phyloP scores from a whole-genome alignment of 2,329 filamentous ascomycete species.

The Pseudogymnoascus sp. region DNA sequence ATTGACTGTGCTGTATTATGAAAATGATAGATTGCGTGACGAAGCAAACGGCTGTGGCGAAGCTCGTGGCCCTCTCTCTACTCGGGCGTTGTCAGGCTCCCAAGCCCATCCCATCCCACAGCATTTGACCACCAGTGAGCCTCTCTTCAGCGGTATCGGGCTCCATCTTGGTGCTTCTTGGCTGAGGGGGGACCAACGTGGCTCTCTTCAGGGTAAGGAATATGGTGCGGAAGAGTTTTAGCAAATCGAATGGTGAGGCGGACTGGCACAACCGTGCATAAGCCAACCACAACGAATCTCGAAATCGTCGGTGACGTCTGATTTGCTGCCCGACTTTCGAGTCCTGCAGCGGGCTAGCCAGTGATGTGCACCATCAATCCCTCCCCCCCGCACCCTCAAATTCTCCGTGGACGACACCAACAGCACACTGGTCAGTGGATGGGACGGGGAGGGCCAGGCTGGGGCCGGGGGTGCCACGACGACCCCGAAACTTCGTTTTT shows the following conservation, averaged over 20 bases:
- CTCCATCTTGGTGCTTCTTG: not conserved
- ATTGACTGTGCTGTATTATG: not conserved
- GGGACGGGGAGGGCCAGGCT: not conserved
- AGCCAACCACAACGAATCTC: not conserved
- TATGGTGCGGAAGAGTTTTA: not conserved
- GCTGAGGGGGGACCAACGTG: not conserved
- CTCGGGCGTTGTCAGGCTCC: not conserved
- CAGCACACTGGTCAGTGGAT: not conserved
- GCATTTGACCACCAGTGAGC: not conserved
- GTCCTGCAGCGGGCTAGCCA: not conserved
- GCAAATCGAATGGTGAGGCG: slow-evolving; percentile 5
- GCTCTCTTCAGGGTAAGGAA: not conserved
- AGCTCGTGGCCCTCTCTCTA: not conserved
- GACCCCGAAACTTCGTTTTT: not conserved
- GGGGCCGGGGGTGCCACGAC: not conserved
- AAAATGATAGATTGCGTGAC: not conserved
- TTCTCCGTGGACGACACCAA: not conserved
- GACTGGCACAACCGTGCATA: slow-evolving; percentile 2
- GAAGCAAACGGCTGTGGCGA: not conserved
- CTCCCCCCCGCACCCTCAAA: not conserved
- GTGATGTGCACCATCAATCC: not conserved
- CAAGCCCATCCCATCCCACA: not conserved
- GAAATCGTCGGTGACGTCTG: not conserved
- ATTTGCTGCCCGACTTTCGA: slow-evolving; percentile 6
- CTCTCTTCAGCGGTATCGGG: not conserved